Evolutionary conservation across 2,329 filamentous ascomycete genomes (phyloP), one percentile per base, ranked within the genome.

Genomic region (Ustulina deusta): DNA sequence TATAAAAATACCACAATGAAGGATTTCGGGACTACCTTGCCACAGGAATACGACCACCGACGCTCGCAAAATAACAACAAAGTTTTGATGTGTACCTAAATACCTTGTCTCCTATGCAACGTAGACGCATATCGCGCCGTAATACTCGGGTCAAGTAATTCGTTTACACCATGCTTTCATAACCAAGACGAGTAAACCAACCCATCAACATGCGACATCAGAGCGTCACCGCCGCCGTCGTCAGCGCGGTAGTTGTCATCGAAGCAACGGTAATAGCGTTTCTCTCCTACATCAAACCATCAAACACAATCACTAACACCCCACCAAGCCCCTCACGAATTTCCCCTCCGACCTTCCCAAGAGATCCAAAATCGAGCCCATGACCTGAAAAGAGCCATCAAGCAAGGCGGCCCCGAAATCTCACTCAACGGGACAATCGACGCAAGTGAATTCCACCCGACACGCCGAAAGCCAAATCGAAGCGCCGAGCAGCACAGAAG

Each of bases 321-420:
- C 2, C 40, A 25, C 0, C 4, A 56, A 44, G 20, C 6, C 15
- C 15, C 20, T 10, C 10, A 27, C 10, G 3, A 6, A 49, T 9
- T 7, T 7, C 22, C 38, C 22, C 10, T n/a, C 56, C 6, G 38
- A 38, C 6, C n/a, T 54, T 7, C 59, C 49, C 0, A 36, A 49
- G 11, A 57, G 60, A 11, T 72, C 66, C 44, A 46, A 17, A 10
- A 20, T 69, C 55, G 51, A 62, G 46, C 62, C 69, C 34, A 64
- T 72, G 64, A 56, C n/a, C 20, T 72, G 61, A 66, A 61, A 0
- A 6, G 69, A 66, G 13, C 38, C 17, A 58, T 67, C 25, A 51
- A 65, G 48, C 48, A 42, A 15, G 51, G 34, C 1, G 66, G 64
- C 9, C 38, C 55, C 10, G 58, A 69, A 54, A 22, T 62, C 1